Evolutionary conservation across 2,329 filamentous ascomycete genomes (phyloP).

Genomic region (Claviceps digitariae): DNA sequence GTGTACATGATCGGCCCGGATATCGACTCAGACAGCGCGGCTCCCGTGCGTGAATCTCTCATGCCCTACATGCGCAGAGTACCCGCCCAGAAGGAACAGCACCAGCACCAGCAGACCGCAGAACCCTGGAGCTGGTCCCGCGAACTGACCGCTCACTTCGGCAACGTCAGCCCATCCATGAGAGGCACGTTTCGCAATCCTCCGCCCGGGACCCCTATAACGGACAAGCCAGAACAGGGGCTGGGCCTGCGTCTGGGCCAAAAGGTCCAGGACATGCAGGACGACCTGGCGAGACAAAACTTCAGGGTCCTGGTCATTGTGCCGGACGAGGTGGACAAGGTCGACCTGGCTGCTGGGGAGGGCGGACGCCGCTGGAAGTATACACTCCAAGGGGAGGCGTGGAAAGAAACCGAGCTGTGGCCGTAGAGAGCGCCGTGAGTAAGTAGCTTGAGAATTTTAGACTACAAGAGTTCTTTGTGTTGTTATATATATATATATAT

Average conservation of each 20-base stretch:
- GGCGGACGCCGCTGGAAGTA: constrained; percentile 54
- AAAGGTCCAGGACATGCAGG: constrained; percentile 57
- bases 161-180: constrained; percentile 72
- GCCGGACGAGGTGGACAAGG: constrained; percentile 61
- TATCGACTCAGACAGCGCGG: constrained; percentile 31
- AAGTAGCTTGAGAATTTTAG: too few relatives aligned
- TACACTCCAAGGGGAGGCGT: constrained; percentile 41
- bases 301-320: constrained; percentile 76
- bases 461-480: too few relatives aligned
- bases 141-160: constrained; percentile 80
- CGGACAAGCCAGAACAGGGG: constrained; percentile 31
- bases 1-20: constrained; percentile 65
- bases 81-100: neutral
- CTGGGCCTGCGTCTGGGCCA: constrained; percentile 37
- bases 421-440: constrained; percentile 23
- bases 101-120: constrained; percentile 16
- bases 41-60: constrained; percentile 46
- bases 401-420: constrained; percentile 61
- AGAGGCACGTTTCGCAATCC: constrained; percentile 64
- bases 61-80: constrained; percentile 44
- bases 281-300: constrained; percentile 56
- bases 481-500: too few relatives aligned
- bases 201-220: constrained; percentile 48
- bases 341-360: constrained; percentile 56
- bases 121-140: constrained; percentile 60